phyloP scores from a whole-genome alignment of 2,329 filamentous ascomycete species.

The Paraphaeosphaeria sporulosa region DNA sequence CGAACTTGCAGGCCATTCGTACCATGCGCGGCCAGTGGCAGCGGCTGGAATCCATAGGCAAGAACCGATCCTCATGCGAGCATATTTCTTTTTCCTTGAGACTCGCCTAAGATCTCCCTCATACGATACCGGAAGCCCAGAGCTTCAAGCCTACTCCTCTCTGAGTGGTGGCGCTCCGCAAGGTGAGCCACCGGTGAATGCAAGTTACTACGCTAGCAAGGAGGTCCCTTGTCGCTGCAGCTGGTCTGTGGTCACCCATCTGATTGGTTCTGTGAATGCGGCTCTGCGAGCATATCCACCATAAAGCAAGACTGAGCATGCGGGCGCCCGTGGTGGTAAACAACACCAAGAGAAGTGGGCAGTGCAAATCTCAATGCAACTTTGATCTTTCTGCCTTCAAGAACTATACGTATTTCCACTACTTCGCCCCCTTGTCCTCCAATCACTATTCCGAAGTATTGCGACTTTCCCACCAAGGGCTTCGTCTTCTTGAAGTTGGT shows the following conservation, averaged over 20 bases:
- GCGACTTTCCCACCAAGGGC: conserved; percentile 19
- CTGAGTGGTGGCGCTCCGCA: conserved; percentile 38
- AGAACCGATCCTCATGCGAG: conserved; percentile 29
- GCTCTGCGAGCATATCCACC: conserved; percentile 42
- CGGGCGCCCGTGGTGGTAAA: conserved; percentile 27
- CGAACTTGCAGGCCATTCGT: conserved; percentile 22
- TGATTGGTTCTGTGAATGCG: conserved; percentile 31
- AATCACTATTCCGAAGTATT: conserved; percentile 18
- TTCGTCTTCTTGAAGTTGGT: conserved; percentile 4
- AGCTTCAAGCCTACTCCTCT: conserved; percentile 35
- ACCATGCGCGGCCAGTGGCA: conserved; percentile 21
- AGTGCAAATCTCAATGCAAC: conserved; percentile 35
- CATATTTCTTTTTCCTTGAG: conserved; percentile 38
- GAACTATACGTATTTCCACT: conserved; percentile 20
- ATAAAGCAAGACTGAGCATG: conserved; percentile 41
- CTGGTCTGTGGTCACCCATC: conserved; percentile 16
- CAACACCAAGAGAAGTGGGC: conserved; percentile 33
- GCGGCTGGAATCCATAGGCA: conserved; percentile 28
- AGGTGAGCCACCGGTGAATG: conserved; percentile 43
- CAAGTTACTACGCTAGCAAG: conserved; percentile 18
- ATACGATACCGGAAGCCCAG: conserved; percentile 31
- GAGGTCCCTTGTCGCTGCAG: conserved; percentile 11
- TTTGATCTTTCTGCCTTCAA: conserved; percentile 34
- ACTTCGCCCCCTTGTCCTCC: conserved; percentile 39
- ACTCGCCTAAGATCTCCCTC: conserved; percentile 31